These are phyloP conservation scores for Fusarium poae DNA, from an alignment of 2,329 filamentous ascomycete species.

Conservation along the genomic window DNA sequence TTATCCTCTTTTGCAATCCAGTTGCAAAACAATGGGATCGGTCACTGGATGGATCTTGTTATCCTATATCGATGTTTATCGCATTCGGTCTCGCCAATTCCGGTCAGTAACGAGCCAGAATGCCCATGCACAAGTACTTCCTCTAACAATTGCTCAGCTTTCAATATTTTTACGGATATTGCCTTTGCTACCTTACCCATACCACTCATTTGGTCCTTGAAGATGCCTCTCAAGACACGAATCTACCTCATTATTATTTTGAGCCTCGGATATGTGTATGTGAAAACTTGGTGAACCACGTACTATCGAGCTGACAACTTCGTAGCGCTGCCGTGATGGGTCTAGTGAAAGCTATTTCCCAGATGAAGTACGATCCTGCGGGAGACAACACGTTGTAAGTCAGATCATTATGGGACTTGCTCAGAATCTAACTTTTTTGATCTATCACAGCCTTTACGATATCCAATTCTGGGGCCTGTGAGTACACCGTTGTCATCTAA, in stretches of 20 bases:
- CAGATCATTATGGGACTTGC: too few species aligned
- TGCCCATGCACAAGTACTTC: too few species aligned
- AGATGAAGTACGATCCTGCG: neutral
- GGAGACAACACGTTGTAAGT: neutral
- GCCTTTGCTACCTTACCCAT: neutral
- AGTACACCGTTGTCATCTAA: neutral
- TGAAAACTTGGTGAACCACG: neutral
- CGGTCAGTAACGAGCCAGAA: neutral
- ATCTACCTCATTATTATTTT: neutral
- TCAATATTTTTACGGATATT: neutral
- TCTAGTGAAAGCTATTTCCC: neutral
- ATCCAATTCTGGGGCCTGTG: constrained; percentile 2
- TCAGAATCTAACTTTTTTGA: neutral
- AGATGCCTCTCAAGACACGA: neutral
- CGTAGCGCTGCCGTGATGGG: neutral
- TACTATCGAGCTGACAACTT: neutral
- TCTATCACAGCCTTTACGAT: neutral
- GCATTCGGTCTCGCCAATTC: constrained; percentile 1
- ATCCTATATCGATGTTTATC: neutral
- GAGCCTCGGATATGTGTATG: neutral
- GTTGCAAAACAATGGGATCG: neutral
- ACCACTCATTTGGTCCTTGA: neutral
- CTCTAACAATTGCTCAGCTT: neutral
- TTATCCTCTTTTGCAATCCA: neutral
- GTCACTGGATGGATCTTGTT: neutral